These are phyloP conservation scores for Citrullus mucosospermus DNA, from an alignment of 306 rosid genomes.

Conservation along the genomic window DNA sequence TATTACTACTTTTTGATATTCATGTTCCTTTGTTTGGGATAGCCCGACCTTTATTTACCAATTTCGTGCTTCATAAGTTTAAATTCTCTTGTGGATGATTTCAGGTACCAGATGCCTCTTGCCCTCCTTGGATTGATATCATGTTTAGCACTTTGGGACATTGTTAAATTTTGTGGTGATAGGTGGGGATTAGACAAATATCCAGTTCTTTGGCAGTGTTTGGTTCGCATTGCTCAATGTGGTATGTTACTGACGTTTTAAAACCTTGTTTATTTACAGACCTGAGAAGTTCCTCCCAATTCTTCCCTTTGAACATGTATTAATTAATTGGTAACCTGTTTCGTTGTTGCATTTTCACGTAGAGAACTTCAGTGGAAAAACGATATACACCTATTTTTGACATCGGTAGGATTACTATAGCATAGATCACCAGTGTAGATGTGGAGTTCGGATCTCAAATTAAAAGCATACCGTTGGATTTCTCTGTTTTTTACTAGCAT, in stretches of 20 bases:
- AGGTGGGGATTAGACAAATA: constrained; percentile 56
- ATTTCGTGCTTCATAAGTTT: background rate
- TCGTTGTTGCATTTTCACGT: background rate
- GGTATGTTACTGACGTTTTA: constrained; percentile 31
- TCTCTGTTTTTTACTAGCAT: too few species aligned
- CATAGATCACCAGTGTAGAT: background rate
- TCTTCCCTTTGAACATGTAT: background rate
- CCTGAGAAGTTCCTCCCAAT: background rate
- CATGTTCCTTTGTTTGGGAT: background rate
- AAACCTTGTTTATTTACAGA: background rate
- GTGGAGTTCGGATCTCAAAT: background rate
- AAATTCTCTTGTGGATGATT: constrained; percentile 12
- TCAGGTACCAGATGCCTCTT: constrained; percentile 84
- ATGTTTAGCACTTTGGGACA: constrained; percentile 78
- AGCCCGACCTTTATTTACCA: background rate
- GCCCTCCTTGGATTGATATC: constrained; percentile 73
- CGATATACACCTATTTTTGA: background rate
- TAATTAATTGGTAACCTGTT: background rate
- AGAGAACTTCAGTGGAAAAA: background rate
- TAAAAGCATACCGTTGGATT: too few species aligned
- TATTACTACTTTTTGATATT: background rate
- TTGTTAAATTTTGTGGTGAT: constrained; percentile 45
- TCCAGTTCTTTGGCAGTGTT: constrained; percentile 43
- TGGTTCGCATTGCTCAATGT: constrained; percentile 62
- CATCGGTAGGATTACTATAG: background rate